Evolutionary conservation across 2,329 filamentous ascomycete species (phyloP).

Genomic region (Penicillium sp.): DNA sequence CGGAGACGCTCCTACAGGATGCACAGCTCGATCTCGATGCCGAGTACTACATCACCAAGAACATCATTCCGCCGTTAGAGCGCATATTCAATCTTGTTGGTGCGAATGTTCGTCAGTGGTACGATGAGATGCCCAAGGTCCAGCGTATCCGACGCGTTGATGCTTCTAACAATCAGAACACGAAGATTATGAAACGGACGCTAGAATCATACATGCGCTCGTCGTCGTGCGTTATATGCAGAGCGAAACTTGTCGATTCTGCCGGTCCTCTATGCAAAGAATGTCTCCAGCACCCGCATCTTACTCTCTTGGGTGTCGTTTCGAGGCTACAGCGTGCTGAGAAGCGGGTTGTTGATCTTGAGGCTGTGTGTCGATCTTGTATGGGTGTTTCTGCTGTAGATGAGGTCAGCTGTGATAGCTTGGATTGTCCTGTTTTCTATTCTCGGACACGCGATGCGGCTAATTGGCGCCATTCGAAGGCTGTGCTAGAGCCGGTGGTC

Average conservation of each 20-base stretch:
- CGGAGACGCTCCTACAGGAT: slow-evolving; percentile 75
- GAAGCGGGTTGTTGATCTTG: slow-evolving; percentile 61
- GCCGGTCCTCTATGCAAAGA: slow-evolving; percentile 44
- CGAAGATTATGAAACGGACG: slow-evolving; percentile 59
- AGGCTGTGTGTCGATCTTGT: slow-evolving; percentile 76
- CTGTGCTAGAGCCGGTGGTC: slow-evolving; percentile 38
- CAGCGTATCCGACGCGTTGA: slow-evolving; percentile 70
- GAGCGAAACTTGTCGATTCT: slow-evolving; percentile 53
- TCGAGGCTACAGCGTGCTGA: slow-evolving; percentile 63
- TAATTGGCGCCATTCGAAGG: slow-evolving; percentile 38
- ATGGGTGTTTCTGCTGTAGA: slow-evolving; percentile 71
- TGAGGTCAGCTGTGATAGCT: slow-evolving; percentile 80
- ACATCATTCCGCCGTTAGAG: slow-evolving; percentile 89
- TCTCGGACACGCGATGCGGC: slow-evolving; percentile 40
- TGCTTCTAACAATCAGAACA: slow-evolving; percentile 28
- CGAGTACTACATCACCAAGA: slow-evolving; percentile 96
- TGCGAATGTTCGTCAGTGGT: slow-evolving; percentile 87
- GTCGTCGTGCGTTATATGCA: slow-evolving; percentile 76
- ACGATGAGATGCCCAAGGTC: slow-evolving; percentile 93
- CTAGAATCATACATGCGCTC: slow-evolving; percentile 92
- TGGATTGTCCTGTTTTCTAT: slow-evolving; percentile 93
- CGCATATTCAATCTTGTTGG: slow-evolving; percentile 96
- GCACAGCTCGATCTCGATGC: slow-evolving; percentile 80
- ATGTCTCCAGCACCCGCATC: slow-evolving; percentile 44
- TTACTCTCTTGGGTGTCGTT: slow-evolving; percentile 65